Percentiles rank a stretch among this genome's conserved stretches.
phyloP scores from a whole-genome alignment of 2,329 filamentous ascomycete genomes.

The Sporothrix luriei region DNA sequence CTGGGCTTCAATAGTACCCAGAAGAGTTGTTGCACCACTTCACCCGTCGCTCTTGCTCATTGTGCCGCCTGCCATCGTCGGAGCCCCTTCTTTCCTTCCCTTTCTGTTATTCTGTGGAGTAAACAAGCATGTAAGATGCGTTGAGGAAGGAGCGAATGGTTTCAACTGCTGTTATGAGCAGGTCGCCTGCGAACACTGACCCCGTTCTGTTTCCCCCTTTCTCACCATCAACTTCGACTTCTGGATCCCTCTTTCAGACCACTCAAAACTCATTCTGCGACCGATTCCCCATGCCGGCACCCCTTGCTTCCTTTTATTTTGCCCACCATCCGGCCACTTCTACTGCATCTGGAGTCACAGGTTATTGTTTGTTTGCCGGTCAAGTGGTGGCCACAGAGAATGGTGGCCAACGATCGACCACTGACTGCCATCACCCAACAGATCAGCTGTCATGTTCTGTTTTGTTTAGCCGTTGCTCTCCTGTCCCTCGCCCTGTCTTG shows the following conservation, averaged over 20 bases:
- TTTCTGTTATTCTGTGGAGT: background rate
- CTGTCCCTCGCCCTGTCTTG: background rate
- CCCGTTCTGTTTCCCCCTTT: background rate
- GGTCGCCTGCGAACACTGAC: background rate
- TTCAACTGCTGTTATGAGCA: conserved; percentile 5
- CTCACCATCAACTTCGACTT: background rate
- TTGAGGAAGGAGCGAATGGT: conserved; percentile 8
- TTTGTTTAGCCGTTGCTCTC: background rate
- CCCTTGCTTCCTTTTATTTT: background rate
- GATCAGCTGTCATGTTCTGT: background rate
- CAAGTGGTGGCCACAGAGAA: background rate
- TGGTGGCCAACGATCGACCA: background rate
- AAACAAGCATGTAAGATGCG: too few species aligned
- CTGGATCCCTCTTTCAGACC: background rate
- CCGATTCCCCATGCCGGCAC: background rate
- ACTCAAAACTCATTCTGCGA: background rate
- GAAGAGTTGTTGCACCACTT: background rate
- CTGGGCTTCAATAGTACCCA: background rate
- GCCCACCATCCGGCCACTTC: background rate
- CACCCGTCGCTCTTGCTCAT: conserved; percentile 11
- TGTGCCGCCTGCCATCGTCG: background rate
- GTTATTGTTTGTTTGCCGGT: background rate
- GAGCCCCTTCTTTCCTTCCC: conserved; percentile 6
- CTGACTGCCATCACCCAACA: background rate
- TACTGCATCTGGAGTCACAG: background rate